Conservation (phyloP, 106 monocot species). For the Triglochin maritima region DNA sequence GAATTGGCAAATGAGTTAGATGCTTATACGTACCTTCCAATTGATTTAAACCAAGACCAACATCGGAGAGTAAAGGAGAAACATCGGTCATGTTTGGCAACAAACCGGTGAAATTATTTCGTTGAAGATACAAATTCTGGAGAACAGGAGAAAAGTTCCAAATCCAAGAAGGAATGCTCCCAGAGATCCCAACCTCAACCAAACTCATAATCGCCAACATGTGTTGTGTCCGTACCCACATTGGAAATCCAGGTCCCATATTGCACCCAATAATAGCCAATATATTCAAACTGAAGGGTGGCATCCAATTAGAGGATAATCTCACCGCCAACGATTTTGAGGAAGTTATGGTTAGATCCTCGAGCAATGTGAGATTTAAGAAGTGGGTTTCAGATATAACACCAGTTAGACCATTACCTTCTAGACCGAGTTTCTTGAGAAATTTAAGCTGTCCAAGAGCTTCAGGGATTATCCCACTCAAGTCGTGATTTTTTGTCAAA, state of each 20-base stretch:
- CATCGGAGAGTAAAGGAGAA: background rate
- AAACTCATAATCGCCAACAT: constrained; percentile 9
- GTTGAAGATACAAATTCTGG: background rate
- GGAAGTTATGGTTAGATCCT: background rate
- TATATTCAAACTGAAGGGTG: constrained; percentile 7
- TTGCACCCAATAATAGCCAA: background rate
- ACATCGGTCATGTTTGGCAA: background rate
- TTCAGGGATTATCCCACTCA: background rate
- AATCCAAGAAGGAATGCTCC: constrained; percentile 19
- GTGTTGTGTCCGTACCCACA: constrained; percentile 17
- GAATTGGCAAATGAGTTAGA: no score
- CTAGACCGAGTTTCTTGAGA: background rate
- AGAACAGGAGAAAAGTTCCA: constrained; percentile 12
- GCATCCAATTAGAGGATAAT: constrained; percentile 9
- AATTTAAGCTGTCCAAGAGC: background rate
- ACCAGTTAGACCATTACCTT: background rate
- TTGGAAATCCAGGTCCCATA: background rate
- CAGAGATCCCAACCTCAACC: constrained; percentile 9
- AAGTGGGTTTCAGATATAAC: constrained; percentile 4
- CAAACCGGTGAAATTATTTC: background rate
- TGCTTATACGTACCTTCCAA: background rate
- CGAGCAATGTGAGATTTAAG: constrained; percentile 3
- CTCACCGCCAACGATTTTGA: constrained; percentile 14
- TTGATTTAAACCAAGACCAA: background rate
- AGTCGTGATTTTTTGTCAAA: background rate